A percentile compares a stretch with the other conserved stretches of the same genome.
Evolutionary conservation across 2,329 filamentous ascomycete species (phyloP).

Genomic region (Alternaria sp.): DNA sequence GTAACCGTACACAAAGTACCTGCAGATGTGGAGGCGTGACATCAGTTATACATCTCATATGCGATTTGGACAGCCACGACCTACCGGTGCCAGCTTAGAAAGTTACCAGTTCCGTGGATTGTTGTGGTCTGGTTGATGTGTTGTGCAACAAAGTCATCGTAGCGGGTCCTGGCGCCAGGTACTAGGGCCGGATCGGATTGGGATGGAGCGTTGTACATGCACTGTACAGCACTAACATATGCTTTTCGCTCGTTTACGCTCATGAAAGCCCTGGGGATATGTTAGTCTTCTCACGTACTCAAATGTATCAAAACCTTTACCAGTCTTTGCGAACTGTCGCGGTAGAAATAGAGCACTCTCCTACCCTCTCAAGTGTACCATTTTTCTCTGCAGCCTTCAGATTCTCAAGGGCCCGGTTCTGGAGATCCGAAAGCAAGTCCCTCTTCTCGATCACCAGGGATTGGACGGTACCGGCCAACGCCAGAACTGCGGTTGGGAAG

Average conservation of each 20-base stretch:
- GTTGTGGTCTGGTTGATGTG: constrained; percentile 32
- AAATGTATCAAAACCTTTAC: constrained; percentile 5
- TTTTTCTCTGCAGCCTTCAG: constrained; percentile 18
- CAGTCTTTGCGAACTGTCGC: constrained; percentile 26
- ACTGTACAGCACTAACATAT: constrained; percentile 34
- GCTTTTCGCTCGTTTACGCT: constrained; percentile 22
- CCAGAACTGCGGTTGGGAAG: constrained; percentile 14
- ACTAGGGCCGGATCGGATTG: constrained; percentile 20
- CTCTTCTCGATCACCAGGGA: constrained; percentile 16
- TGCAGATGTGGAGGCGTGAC: background rate
- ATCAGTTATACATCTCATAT: background rate
- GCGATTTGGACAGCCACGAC: background rate
- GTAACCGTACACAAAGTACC: constrained; percentile 46
- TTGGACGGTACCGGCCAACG: constrained; percentile 17
- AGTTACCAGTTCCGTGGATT: constrained; percentile 34
- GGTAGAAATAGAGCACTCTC: constrained; percentile 16
- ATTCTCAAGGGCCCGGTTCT: constrained; percentile 20
- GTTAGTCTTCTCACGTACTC: background rate
- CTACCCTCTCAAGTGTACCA: constrained; percentile 9
- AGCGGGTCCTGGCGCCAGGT: constrained; percentile 37
- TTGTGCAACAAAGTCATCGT: constrained; percentile 39
- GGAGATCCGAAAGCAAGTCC: constrained; percentile 22
- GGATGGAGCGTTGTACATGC: constrained; percentile 24
- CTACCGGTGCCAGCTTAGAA: constrained; percentile 47
- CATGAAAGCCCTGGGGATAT: background rate